phyloP scores from a whole-genome alignment of 2,329 filamentous ascomycete species.

The Rutstroemia sydowiana region DNA sequence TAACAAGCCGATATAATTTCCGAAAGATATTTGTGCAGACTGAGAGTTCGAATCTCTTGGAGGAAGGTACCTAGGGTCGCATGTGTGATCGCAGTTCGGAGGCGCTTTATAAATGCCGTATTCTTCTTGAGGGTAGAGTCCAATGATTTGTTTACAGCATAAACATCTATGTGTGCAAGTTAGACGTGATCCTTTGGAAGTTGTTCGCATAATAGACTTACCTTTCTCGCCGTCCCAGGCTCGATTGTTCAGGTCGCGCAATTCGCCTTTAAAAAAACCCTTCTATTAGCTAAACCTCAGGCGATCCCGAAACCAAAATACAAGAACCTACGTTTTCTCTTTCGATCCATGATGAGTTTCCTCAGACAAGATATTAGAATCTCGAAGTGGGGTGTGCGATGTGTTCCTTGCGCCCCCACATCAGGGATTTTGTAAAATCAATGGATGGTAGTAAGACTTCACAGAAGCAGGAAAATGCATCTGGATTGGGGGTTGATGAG shows the following conservation, averaged over 20 bases:
- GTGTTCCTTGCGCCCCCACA: conserved; percentile 29
- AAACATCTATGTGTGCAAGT: conserved; percentile 21
- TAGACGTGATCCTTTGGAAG: conserved; percentile 9
- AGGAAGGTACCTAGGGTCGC: conserved; percentile 77
- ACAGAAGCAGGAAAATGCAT: conserved; percentile 31
- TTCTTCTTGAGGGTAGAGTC: conserved; percentile 98
- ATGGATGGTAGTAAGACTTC: conserved; percentile 26
- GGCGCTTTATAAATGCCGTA: conserved; percentile 92
- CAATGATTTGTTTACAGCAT: conserved; percentile 62
- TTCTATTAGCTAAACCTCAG: conserved; percentile 16
- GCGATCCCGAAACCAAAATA: background rate
- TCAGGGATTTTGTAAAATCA: conserved; percentile 29
- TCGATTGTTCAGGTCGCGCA: conserved; percentile 79
- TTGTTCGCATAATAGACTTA: conserved; percentile 34
- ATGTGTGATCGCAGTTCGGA: conserved; percentile 80
- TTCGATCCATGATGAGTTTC: conserved; percentile 49
- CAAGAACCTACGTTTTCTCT: conserved; percentile 49
- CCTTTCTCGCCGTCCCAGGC: conserved; percentile 87
- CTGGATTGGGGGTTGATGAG: conserved; percentile 17
- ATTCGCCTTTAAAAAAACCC: conserved; percentile 56
- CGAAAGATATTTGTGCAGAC: conserved; percentile 91
- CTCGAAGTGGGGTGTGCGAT: conserved; percentile 19
- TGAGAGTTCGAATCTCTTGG: conserved; percentile 82
- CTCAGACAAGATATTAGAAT: conserved; percentile 15
- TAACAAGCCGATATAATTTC: conserved; percentile 95